Conservation (phyloP, 768 basidiomycete species). For the Pleurotus pulmonarius region DNA sequence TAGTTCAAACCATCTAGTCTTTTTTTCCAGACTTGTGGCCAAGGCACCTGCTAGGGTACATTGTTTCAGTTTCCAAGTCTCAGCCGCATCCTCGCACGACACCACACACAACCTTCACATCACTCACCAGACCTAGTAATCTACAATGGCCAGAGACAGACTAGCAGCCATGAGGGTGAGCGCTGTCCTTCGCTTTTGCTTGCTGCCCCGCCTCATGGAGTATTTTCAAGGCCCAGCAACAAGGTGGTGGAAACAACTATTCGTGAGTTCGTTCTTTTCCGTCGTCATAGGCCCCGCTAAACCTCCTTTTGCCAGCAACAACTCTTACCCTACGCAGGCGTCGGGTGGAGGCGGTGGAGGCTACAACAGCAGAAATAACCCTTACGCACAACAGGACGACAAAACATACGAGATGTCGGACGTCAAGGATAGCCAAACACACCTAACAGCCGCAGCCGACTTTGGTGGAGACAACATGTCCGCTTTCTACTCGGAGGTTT, state of each 20-base stretch:
- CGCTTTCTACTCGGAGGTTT: conserved; percentile 71
- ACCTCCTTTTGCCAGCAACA: conserved; percentile 29
- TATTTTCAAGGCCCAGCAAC: conserved; percentile 59
- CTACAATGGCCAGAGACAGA: conserved; percentile 82
- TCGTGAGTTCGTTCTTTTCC: conserved; percentile 33
- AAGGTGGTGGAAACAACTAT: conserved; percentile 45
- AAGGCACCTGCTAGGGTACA: too few species aligned
- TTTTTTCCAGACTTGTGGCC: neutral
- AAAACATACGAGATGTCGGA: conserved; percentile 69
- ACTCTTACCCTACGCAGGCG: conserved; percentile 68
- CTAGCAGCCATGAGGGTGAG: conserved; percentile 82
- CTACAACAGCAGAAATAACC: conserved; percentile 50
- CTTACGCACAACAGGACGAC: conserved; percentile 66
- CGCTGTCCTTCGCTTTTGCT: conserved; percentile 10
- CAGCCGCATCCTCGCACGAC: too few species aligned
- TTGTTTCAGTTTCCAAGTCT: too few species aligned
- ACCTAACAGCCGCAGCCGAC: conserved; percentile 34
- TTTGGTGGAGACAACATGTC: conserved; percentile 53
- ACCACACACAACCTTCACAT: neutral
- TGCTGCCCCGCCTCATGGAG: neutral
- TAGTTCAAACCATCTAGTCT: conserved; percentile 2
- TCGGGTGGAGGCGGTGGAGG: conserved; percentile 41
- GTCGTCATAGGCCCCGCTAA: conserved; percentile 10
- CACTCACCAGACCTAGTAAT: neutral
- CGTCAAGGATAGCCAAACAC: conserved; percentile 55